Evolutionary conservation across 2,329 filamentous ascomycete species (phyloP).

Genomic region (Aspergillus proliferans): DNA sequence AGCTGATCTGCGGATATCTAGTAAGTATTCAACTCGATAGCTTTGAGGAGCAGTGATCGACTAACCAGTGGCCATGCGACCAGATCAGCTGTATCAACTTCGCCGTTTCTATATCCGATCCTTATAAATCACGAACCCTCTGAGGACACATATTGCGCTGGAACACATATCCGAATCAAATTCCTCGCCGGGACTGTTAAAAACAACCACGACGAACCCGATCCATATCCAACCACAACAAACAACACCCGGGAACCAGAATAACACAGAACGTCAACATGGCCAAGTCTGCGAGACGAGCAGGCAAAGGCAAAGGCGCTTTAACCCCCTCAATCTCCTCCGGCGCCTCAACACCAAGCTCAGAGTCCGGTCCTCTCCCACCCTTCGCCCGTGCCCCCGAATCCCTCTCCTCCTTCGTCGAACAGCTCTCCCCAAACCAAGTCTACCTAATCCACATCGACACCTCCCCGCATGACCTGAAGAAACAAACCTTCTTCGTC

Average conservation of each 20-base stretch:
- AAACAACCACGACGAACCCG: neutral
- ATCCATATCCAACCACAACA: neutral
- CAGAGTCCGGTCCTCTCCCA: constrained; percentile 40
- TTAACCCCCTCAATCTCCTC: constrained; percentile 18
- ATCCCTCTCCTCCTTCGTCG: constrained; percentile 59
- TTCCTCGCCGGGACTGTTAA: neutral
- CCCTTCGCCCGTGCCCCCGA: constrained; percentile 65
- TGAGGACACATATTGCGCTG: neutral
- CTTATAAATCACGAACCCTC: neutral
- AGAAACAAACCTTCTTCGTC: constrained; percentile 75
- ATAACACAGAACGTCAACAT: constrained; percentile 14
- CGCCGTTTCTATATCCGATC: constrained; percentile 3
- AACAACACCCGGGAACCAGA: neutral
- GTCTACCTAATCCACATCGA: constrained; percentile 86
- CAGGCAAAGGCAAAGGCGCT: constrained; percentile 24
- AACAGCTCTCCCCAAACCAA: constrained; percentile 59
- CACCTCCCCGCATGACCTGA: constrained; percentile 60
- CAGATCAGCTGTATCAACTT: constrained; percentile 11
- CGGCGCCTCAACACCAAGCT: constrained; percentile 28
- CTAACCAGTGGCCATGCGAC: constrained; percentile 8
- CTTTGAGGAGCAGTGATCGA: too few species aligned
- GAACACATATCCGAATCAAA: neutral
- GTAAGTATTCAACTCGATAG: too few species aligned
- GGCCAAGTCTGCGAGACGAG: constrained; percentile 30
- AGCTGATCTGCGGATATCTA: too few species aligned